Conservation (phyloP, 1,284 basidiomycete genomes). For the Cystobasidium slooffiae region DNA sequence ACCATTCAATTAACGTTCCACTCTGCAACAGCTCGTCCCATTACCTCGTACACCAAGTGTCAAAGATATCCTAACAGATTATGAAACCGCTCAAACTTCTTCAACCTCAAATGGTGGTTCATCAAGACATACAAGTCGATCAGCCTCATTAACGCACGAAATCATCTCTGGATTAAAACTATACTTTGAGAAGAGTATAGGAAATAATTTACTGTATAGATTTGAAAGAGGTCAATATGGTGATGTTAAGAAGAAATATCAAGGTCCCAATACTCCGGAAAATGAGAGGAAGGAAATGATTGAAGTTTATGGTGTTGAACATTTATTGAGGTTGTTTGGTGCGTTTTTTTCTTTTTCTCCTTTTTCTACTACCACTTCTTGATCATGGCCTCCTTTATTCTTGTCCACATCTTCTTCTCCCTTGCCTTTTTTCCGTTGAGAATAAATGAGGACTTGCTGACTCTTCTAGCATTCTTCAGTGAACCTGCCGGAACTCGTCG, state of each 20-base stretch:
- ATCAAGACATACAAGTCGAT: constrained; percentile 60
- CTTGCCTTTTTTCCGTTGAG: too few species aligned
- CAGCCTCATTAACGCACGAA: constrained; percentile 67
- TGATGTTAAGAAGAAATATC: constrained; percentile 74
- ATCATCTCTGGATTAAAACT: constrained; percentile 85
- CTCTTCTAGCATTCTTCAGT: too few species aligned
- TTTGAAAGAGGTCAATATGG: constrained; percentile 93
- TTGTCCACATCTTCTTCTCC: background rate
- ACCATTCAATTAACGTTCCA: too few species aligned
- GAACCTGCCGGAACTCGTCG: constrained; percentile 73
- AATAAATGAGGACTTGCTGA: too few species aligned
- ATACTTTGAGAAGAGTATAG: constrained; percentile 91
- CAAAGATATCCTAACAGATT: constrained; percentile 76
- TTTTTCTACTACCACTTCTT: background rate
- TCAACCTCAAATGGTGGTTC: background rate
- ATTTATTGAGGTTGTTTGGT: constrained; percentile 91
- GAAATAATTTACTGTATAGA: constrained; percentile 87
- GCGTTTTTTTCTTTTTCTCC: constrained; percentile 53
- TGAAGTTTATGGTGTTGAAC: constrained; percentile 90
- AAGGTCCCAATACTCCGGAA: constrained; percentile 62
- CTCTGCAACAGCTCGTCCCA: constrained; percentile 70
- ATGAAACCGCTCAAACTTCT: constrained; percentile 61
- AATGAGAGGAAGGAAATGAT: constrained; percentile 79
- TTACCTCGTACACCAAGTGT: constrained; percentile 84
- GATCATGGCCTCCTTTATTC: too few species aligned